Evolutionary conservation across 345 rosid genomes (phyloP).

Genomic region (Camelina laxa): DNA sequence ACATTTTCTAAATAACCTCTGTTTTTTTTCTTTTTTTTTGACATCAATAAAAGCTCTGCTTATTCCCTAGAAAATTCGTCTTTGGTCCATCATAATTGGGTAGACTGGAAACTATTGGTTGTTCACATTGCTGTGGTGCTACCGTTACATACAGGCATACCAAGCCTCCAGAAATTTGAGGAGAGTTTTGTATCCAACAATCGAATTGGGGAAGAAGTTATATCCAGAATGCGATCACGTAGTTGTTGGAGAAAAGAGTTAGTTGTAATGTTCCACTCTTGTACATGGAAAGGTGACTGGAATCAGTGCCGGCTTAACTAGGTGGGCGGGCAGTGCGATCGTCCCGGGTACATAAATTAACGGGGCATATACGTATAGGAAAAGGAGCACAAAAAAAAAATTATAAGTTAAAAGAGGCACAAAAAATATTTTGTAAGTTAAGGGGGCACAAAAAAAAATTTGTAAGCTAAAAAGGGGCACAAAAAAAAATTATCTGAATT

Average conservation of each 20-base stretch:
- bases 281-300: too few relatives aligned
- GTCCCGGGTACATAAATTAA: too few relatives aligned
- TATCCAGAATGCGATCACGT: slow-evolving; percentile 65
- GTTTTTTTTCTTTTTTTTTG: too few relatives aligned
- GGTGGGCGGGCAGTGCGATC: too few relatives aligned
- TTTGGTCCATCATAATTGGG: slow-evolving; percentile 1
- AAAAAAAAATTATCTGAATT: too few relatives aligned
- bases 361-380: too few relatives aligned
- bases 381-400: too few relatives aligned
- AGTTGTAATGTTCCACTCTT: slow-evolving; percentile 72
- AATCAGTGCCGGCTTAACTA: too few relatives aligned
- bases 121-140: slow-evolving; percentile 63
- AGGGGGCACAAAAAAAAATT: too few relatives aligned
- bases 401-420: too few relatives aligned
- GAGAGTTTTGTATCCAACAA: slow-evolving; percentile 57
- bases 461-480: too few relatives aligned
- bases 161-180: slow-evolving; percentile 76
- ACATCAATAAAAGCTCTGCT: background rate
- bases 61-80: background rate
- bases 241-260: slow-evolving; percentile 73
- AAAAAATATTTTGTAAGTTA: too few relatives aligned
- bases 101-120: slow-evolving; percentile 28
- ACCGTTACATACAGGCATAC: slow-evolving; percentile 84
- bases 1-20: background rate
- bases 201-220: slow-evolving; percentile 51